Conservation (phyloP, 768 basidiomycete genomes). For the Tylopilus plumbeoviolaceoides region DNA sequence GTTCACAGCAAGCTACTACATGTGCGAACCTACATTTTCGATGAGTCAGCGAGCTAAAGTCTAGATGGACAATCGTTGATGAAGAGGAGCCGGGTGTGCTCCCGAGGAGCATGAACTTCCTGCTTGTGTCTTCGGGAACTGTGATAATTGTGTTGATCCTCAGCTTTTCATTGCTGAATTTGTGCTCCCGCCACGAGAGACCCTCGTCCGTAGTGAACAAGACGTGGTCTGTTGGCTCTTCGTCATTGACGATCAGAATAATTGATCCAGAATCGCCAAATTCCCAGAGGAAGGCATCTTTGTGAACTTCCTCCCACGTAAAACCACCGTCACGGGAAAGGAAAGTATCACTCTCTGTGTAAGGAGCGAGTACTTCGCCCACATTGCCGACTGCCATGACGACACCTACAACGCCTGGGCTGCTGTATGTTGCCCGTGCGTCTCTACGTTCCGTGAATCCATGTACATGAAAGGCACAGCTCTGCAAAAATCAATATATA, state of each 20-base stretch:
- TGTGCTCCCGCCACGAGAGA: slow-evolving; percentile 80
- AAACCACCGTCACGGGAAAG: slow-evolving; percentile 94
- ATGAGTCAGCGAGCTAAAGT: slow-evolving; percentile 76
- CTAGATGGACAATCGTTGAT: slow-evolving; percentile 71
- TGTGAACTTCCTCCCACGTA: slow-evolving; percentile 98
- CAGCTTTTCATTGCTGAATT: slow-evolving; percentile 68
- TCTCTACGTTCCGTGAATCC: slow-evolving; percentile 94
- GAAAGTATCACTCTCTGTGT: slow-evolving; percentile 91
- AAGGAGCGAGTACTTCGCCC: slow-evolving; percentile 74
- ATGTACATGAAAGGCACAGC: slow-evolving; percentile 86
- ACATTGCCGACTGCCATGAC: slow-evolving; percentile 98
- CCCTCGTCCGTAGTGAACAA: slow-evolving; percentile 92
- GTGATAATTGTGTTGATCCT: slow-evolving; percentile 78
- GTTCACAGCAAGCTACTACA: neutral
- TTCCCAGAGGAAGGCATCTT: slow-evolving; percentile 97
- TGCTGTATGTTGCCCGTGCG: slow-evolving; percentile 89
- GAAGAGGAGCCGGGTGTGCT: slow-evolving; percentile 41
- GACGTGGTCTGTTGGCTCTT: slow-evolving; percentile 85
- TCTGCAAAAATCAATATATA: slow-evolving; percentile 38
- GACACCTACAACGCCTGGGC: slow-evolving; percentile 85
- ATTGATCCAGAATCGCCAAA: slow-evolving; percentile 97
- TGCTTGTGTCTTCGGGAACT: slow-evolving; percentile 85
- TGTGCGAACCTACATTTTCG: slow-evolving; percentile 61
- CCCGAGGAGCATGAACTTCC: slow-evolving; percentile 87
- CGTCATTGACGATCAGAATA: slow-evolving; percentile 92